Evolutionary conservation across 805 yeast species (phyloP), one percentile per base, ranked within the genome.

Genomic region (Zygoascus ofunaensis): DNA sequence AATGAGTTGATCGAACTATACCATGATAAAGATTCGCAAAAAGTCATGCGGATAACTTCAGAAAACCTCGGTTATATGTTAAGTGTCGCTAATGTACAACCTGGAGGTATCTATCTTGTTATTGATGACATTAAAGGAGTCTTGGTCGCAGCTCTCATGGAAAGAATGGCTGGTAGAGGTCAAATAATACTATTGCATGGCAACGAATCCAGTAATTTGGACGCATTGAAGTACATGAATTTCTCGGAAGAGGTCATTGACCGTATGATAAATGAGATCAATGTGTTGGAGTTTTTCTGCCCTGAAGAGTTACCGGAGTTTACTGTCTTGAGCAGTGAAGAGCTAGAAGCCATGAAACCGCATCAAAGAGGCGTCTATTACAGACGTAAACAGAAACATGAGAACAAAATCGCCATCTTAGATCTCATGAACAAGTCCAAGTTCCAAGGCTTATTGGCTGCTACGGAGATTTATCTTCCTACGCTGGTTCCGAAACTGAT

Each of bases 51-150:
- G 57, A 66, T 92, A 72, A 84, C 94, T 53, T 80, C 80, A 47
- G 98, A 92, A 64, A 70, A 89, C 1, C 60, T 92, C 32, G 95
- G 94, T 0, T 66, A 83, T 62, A 65, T 87, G 55, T 65, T 92
- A 64, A 80, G 80, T 48, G 71, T 82, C 53, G 95, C 82, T 1
- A 87, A 90, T 58, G 75, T 92, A 28, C 77, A 80, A 56, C 87
- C 95, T 0, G 95, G 95, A 8, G 97, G 98, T 1, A 78, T 74
- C 47, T 92, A 92, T 57, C 66, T 92, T 19, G 80, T 90, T 3
- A 71, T 87, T 44, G 99, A 92, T 58, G 98, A 92, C 58, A 82
- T 95, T n/a, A 89, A 95, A 26, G 96, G 97, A 4, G 71, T 90
- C n/a, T 59, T 92, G 1, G 75, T 84, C 4, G 84, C 84, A 48